phyloP scores from a whole-genome alignment of 1,284 basidiomycete species.

The Golubevia sp. region DNA sequence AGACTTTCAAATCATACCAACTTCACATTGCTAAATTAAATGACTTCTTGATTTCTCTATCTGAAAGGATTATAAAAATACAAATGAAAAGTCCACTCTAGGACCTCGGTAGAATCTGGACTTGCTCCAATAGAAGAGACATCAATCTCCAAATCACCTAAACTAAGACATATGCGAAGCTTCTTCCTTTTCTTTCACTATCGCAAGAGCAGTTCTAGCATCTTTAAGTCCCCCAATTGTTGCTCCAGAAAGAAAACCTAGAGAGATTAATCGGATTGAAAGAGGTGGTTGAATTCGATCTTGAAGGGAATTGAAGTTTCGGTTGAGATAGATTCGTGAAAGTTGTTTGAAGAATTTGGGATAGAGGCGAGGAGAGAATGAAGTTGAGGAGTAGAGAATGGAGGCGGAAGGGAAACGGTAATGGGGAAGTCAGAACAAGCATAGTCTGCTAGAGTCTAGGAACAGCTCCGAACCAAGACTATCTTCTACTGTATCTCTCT shows the following conservation, averaged over 20 bases:
- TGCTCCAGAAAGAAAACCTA: background rate
- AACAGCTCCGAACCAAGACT: too few species aligned
- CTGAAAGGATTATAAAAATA: too few species aligned
- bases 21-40: too few species aligned
- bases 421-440: background rate
- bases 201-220: background rate
- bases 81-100: too few species aligned
- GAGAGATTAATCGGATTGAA: background rate
- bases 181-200: constrained; percentile 62
- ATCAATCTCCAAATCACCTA: constrained; percentile 93
- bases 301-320: background rate
- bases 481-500: too few species aligned
- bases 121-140: constrained; percentile 81
- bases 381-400: background rate
- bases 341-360: background rate
- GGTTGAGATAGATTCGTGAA: background rate
- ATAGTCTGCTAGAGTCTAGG: too few species aligned
- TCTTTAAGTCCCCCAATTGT: background rate
- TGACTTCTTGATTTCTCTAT: too few species aligned
- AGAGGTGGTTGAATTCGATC: background rate
- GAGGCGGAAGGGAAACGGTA: background rate
- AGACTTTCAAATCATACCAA: too few species aligned
- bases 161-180: constrained; percentile 94
- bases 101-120: too few species aligned
- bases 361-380: background rate